phyloP scores from a whole-genome alignment of 2,329 filamentous ascomycete species.

The Alternaria arbusti region DNA sequence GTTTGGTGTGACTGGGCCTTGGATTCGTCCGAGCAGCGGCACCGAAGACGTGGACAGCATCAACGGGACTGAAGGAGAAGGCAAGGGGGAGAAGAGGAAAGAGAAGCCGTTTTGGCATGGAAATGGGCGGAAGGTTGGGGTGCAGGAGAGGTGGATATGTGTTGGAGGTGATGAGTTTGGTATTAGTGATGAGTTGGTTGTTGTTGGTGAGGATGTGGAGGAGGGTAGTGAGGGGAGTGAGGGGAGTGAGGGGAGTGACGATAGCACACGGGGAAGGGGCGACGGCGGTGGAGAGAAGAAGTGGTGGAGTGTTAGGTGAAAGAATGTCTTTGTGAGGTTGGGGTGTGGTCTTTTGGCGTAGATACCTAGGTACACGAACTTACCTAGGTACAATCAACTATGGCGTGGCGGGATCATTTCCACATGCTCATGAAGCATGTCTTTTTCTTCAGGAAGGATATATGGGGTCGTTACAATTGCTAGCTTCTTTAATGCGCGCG shows the following conservation, averaged over 20 bases:
- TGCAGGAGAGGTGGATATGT: background rate
- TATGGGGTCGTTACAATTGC: too few relatives aligned
- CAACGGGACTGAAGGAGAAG: background rate
- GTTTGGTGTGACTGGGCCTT: background rate
- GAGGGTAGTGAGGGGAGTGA: background rate
- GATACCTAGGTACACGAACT: too few relatives aligned
- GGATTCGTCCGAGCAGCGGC: background rate
- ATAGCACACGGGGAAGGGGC: accelerated
- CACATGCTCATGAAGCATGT: too few relatives aligned
- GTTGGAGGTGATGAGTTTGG: background rate
- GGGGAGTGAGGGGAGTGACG: background rate
- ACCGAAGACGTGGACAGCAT: background rate
- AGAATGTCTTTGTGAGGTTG: background rate
- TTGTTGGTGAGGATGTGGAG: accelerated
- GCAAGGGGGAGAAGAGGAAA: accelerated
- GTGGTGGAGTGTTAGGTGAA: background rate
- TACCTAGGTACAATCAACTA: too few relatives aligned
- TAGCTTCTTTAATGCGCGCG: too few relatives aligned
- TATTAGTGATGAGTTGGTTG: background rate
- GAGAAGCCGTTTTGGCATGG: background rate
- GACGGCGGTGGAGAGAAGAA: accelerated
- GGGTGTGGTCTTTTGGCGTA: too few relatives aligned
- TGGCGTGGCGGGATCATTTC: too few relatives aligned
- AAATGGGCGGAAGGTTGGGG: background rate
- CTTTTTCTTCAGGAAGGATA: too few relatives aligned